Percentiles rank a stretch among this genome's conserved stretches.
Conservation (phyloP, 129 eudicot species). For the Rutidosis leptorrhynchoides region DNA sequence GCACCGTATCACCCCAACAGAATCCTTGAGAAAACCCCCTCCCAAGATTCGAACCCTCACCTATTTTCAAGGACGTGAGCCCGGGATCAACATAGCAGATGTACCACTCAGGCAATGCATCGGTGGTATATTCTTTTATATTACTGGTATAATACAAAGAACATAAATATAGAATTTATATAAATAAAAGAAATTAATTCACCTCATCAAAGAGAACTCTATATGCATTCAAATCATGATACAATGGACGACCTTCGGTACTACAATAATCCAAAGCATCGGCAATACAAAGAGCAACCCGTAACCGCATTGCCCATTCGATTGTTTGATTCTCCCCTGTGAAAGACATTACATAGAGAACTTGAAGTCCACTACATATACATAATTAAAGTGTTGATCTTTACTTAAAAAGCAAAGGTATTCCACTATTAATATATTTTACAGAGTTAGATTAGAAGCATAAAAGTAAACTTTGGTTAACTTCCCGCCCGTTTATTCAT, state of each 20-base stretch:
- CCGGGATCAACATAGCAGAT: no score
- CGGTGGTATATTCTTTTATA: no score
- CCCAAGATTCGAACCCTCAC: no score
- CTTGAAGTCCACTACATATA: neutral
- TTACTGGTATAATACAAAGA: neutral
- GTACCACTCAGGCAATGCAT: no score
- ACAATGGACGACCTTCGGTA: constrained; percentile 75
- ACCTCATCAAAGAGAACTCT: constrained; percentile 98
- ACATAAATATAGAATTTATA: neutral
- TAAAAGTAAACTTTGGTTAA: neutral
- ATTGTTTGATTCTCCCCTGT: constrained; percentile 98
- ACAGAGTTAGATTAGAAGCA: neutral
- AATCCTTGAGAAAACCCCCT: no score
- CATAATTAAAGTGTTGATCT: neutral
- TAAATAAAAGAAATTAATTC: neutral
- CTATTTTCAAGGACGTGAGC: neutral
- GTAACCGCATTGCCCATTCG: constrained; percentile 92
- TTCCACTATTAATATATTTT: neutral
- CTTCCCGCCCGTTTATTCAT: neutral
- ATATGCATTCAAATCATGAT: constrained; percentile 93
- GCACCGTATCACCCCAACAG: no score
- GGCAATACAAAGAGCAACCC: constrained; percentile 84
- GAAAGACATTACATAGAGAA: constrained; percentile 8
- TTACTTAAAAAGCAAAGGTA: neutral
- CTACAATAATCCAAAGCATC: constrained; percentile 85